A percentile compares a stretch with the other conserved stretches of the same genome.
These are phyloP conservation scores for Botrytis squamosa DNA, from an alignment of 2,329 filamentous ascomycete species.

Conservation along the genomic window DNA sequence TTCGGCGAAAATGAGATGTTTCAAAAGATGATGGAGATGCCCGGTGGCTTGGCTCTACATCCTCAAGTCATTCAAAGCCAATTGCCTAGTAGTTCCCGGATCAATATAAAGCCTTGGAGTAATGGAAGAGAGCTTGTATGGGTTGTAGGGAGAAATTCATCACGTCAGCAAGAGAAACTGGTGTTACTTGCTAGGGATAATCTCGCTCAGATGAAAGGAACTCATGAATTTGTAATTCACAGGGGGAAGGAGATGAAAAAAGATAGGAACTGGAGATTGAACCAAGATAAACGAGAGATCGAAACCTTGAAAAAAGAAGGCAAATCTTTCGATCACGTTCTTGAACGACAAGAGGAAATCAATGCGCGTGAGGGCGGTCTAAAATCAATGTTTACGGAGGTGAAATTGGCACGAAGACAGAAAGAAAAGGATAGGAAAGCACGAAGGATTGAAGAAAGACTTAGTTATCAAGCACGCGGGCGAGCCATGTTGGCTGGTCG, in stretches of 20 bases:
- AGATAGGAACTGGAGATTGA: not conserved
- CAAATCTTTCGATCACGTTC: not conserved
- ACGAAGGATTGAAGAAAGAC: not conserved
- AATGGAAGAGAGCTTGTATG: slow-evolving; percentile 14
- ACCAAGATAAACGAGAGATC: not conserved
- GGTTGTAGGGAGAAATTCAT: not conserved
- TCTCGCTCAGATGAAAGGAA: not conserved
- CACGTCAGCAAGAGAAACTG: not conserved
- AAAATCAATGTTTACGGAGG: not conserved
- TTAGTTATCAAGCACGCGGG: not conserved
- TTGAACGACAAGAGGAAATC: not conserved
- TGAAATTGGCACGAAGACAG: not conserved
- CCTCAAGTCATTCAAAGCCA: slow-evolving; percentile 4
- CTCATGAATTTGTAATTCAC: not conserved
- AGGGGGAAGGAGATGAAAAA: not conserved
- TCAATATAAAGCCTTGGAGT: not conserved
- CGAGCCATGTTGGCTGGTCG: not conserved
- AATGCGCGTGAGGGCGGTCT: not conserved
- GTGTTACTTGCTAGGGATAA: not conserved
- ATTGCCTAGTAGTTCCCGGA: not conserved
- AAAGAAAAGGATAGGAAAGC: not conserved
- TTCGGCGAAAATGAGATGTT: not conserved
- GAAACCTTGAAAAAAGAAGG: not conserved
- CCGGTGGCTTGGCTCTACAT: slow-evolving; percentile 11
- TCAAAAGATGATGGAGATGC: not conserved